phyloP scores from a whole-genome alignment of 345 rosid genomes.

The Populus simonii region DNA sequence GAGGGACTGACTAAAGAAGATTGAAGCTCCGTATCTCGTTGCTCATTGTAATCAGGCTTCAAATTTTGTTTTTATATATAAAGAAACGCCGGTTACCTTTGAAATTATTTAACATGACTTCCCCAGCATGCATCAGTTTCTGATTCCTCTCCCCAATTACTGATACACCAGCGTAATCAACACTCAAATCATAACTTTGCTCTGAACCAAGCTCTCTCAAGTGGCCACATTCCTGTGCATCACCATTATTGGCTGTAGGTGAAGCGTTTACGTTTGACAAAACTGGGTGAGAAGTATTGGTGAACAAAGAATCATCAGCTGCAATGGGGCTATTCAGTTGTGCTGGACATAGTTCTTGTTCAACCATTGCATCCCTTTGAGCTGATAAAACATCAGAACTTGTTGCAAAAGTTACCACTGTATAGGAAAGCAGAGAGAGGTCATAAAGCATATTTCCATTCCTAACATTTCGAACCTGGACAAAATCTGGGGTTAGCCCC shows the following conservation, averaged over 20 bases:
- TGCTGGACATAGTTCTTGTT: slow-evolving; percentile 13
- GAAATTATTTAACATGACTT: slow-evolving; percentile 42
- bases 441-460: slow-evolving; percentile 24
- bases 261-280: slow-evolving; percentile 13
- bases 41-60: slow-evolving; percentile 20
- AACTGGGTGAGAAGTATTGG: neutral
- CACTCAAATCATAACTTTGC: slow-evolving; percentile 39
- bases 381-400: neutral
- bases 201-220: slow-evolving; percentile 31
- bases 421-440: slow-evolving; percentile 16
- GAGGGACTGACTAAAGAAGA: slow-evolving; percentile 22
- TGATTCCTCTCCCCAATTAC: slow-evolving; percentile 31
- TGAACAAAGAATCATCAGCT: slow-evolving; percentile 13
- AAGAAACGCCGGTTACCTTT: slow-evolving; percentile 14
- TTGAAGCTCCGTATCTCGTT: slow-evolving; percentile 22
- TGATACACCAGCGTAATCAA: slow-evolving; percentile 36
- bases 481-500: slow-evolving; percentile 29
- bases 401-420: slow-evolving; percentile 19
- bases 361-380: slow-evolving; percentile 18
- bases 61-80: slow-evolving; percentile 16
- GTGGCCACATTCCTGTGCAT: slow-evolving; percentile 27
- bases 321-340: neutral
- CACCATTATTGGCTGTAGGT: slow-evolving; percentile 2
- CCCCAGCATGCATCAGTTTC: slow-evolving; percentile 26
- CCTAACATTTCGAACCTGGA: slow-evolving; percentile 18